Evolutionary conservation across 768 basidiomycete species (phyloP), one percentile per base, ranked within the genome.

Genomic region (Sarcomyxa edulis): DNA sequence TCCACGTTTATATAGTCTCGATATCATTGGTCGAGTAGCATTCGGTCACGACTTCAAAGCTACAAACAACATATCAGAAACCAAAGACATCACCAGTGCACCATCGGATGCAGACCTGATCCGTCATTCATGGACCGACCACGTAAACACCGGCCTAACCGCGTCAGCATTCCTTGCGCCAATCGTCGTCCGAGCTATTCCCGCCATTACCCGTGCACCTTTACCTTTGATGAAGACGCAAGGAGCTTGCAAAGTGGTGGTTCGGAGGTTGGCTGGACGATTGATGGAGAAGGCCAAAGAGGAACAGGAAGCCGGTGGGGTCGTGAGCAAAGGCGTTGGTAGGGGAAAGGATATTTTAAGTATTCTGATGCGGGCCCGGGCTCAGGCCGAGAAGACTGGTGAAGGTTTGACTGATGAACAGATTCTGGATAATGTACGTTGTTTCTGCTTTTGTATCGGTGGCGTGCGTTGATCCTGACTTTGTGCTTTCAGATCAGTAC

Each of bases 21-120:
- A 59, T 37, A 54, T 57, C 22, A 54, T 60, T 21, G 59, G 57
- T 5, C 54, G 56, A 29, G 62, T 68, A 35, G 67, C 51, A 1
- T 68, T 69, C 32, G 63, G 60, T n/a, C 61, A 68, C 50, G 60
- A 66, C 46, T 69, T 70, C 48, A 39, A 43, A 12, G 50, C 50
- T 7, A 44, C 46, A 38, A n/a, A n/a, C n/a, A n/a, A n/a, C n/a
- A n/a, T n/a, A n/a, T n/a, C n/a, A n/a, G n/a, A n/a, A n/a, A n/a
- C 7, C 25, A 12, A 29, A 38, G 5, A 15, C 12, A 5, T 11
- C 1, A 31, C 28, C 26, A 45, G 25, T 19, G 42, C 35, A 14
- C 35, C 18, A 29, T 42, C 42, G 15, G 56, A 58, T 14, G 55
- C 54, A 1, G 48, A 45, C 7, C 50, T 47, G n/a, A 59, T 59